These are phyloP conservation scores for Agaricus sinodeliciosus DNA, from an alignment of 768 basidiomycete genomes.

Conservation along the genomic window DNA sequence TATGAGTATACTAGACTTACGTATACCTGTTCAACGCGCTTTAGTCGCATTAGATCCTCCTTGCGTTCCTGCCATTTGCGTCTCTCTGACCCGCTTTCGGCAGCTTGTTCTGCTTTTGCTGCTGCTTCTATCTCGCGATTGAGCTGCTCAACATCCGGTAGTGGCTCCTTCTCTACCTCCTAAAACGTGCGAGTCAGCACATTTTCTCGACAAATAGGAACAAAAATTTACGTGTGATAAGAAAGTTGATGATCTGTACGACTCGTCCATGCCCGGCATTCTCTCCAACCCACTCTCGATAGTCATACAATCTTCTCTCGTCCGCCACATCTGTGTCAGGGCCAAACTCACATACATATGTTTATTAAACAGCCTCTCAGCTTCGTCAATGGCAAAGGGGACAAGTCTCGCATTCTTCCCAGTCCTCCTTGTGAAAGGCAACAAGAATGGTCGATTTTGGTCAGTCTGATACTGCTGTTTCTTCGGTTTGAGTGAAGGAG, in stretches of 20 bases:
- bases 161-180: conserved; percentile 59
- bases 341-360: conserved; percentile 90
- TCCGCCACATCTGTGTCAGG: conserved; percentile 91
- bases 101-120: conserved; percentile 40
- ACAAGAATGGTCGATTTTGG: conserved; percentile 87
- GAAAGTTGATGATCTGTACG: conserved; percentile 45
- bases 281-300: conserved; percentile 87
- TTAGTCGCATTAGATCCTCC: conserved; percentile 81
- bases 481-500: conserved; percentile 80
- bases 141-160: conserved; percentile 66
- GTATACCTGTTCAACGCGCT: conserved; percentile 89
- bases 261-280: conserved; percentile 62
- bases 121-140: conserved; percentile 73
- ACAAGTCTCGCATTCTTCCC: conserved; percentile 64
- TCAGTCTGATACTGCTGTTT: conserved; percentile 99
- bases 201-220: background rate
- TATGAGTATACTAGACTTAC: conserved; percentile 39
- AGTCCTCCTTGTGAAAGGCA: conserved; percentile 80
- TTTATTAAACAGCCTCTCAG: conserved; percentile 80
- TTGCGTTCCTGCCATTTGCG: conserved; percentile 60
- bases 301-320: conserved; percentile 91
- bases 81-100: conserved; percentile 29
- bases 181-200: conserved; percentile 17
- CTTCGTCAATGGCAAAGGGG: conserved; percentile 94
- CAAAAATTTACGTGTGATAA: conserved; percentile 28